Conservation (phyloP, 768 basidiomycete genomes). For the Serendipita sp. region DNA sequence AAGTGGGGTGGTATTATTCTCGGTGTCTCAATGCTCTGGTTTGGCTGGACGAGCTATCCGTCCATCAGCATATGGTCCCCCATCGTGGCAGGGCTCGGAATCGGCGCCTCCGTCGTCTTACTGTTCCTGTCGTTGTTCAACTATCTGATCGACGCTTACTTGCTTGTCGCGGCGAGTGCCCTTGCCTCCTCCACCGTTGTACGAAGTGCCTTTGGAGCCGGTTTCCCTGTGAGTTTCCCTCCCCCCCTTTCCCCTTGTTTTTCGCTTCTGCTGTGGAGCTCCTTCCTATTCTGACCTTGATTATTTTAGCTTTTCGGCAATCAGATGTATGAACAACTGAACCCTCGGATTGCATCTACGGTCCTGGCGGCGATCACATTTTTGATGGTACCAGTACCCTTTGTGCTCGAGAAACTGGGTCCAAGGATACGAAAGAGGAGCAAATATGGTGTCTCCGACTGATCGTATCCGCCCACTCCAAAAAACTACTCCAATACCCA, state of each 20-base stretch:
- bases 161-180: conserved; percentile 24
- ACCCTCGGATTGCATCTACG: conserved; percentile 22
- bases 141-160: conserved; percentile 24
- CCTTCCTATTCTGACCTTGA: not conserved
- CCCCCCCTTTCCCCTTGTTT: not conserved
- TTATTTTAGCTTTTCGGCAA: conserved; percentile 19
- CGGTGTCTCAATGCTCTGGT: conserved; percentile 24
- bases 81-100: conserved; percentile 10
- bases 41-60: conserved; percentile 24
- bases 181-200: conserved; percentile 19
- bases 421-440: conserved; percentile 6
- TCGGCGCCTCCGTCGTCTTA: conserved; percentile 8
- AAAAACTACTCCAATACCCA: no score
- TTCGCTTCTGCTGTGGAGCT: not conserved
- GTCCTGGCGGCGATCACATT: conserved; percentile 21
- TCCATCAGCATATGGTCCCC: conserved; percentile 11
- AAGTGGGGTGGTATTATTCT: conserved; percentile 19
- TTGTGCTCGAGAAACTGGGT: conserved; percentile 11
- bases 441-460: conserved; percentile 8
- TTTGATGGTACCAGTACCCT: conserved; percentile 16
- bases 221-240: conserved; percentile 11
- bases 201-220: conserved; percentile 12
- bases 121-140: conserved; percentile 17
- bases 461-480: not conserved
- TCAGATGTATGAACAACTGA: conserved; percentile 23